Conservation (phyloP, 2,329 filamentous ascomycete species). For the Fusarium setosum region DNA sequence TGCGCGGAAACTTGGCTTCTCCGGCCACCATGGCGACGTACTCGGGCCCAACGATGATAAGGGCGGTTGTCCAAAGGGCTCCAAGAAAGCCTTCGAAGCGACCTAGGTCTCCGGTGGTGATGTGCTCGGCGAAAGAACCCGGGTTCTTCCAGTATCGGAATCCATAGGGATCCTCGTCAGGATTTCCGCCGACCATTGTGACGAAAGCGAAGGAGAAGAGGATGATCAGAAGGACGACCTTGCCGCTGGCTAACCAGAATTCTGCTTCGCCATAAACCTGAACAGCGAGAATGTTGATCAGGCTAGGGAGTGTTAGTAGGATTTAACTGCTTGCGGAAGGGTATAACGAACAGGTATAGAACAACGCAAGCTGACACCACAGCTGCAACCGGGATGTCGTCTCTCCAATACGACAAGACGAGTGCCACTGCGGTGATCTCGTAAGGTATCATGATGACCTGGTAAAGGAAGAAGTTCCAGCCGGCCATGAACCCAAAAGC, state of each 20-base stretch:
- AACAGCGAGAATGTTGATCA: conserved; percentile 14
- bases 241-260: conserved; percentile 17
- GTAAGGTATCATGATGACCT: conserved; percentile 51
- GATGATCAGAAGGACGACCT: conserved; percentile 20
- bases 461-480: conserved; percentile 54
- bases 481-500: conserved; percentile 64
- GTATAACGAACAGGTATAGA: conserved; percentile 61
- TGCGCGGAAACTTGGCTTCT: conserved; percentile 16
- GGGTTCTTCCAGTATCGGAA: conserved; percentile 21
- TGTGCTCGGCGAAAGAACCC: conserved; percentile 13
- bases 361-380: conserved; percentile 67
- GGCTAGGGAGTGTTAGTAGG: conserved; percentile 17
- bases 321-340: conserved; percentile 31
- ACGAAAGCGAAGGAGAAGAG: conserved; percentile 19
- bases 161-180: conserved; percentile 15
- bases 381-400: conserved; percentile 68
- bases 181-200: conserved; percentile 23
- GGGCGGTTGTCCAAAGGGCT: conserved; percentile 43
- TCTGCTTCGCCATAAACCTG: conserved; percentile 22
- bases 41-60: conserved; percentile 73
- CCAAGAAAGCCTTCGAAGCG: conserved; percentile 7
- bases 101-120: background rate
- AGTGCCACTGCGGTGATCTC: conserved; percentile 51
- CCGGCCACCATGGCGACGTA: conserved; percentile 57
- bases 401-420: conserved; percentile 51